These are phyloP conservation scores for Ophiostoma ulmi DNA, from an alignment of 2,329 filamentous ascomycete species.

Conservation along the genomic window DNA sequence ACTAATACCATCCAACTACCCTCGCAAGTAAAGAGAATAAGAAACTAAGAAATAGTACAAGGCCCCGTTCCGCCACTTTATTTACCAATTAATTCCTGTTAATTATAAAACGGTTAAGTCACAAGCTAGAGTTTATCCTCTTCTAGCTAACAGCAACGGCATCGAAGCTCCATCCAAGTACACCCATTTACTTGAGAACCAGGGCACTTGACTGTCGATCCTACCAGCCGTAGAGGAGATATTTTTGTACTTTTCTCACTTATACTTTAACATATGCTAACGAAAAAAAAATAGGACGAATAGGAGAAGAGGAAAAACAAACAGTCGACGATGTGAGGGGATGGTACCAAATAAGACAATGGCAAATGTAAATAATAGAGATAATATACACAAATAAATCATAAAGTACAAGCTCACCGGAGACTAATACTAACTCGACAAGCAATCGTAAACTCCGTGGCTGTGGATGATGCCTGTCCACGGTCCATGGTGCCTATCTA, in stretches of 20 bases:
- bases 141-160: not conserved
- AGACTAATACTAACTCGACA: not conserved
- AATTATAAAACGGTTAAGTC: not conserved
- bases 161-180: not conserved
- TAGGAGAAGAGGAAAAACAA: conserved; percentile 6
- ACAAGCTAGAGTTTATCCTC: not conserved
- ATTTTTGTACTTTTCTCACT: not conserved
- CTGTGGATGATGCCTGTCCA: not conserved
- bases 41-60: not conserved
- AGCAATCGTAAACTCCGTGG: not conserved
- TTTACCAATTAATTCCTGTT: not conserved
- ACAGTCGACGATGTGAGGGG: conserved; percentile 1
- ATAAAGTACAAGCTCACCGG: not conserved
- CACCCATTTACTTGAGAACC: not conserved
- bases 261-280: no score
- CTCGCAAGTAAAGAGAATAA: not conserved
- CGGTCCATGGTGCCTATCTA: not conserved
- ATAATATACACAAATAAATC: not conserved
- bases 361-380: not conserved
- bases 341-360: not conserved
- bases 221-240: not conserved
- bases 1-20: not conserved
- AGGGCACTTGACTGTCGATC: not conserved
- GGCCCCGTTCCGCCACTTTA: not conserved
- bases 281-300: not conserved